Evolutionary conservation across 345 rosid genomes (phyloP), one percentile per base, ranked within the genome.

Genomic region (Dipteronia sinensis): DNA sequence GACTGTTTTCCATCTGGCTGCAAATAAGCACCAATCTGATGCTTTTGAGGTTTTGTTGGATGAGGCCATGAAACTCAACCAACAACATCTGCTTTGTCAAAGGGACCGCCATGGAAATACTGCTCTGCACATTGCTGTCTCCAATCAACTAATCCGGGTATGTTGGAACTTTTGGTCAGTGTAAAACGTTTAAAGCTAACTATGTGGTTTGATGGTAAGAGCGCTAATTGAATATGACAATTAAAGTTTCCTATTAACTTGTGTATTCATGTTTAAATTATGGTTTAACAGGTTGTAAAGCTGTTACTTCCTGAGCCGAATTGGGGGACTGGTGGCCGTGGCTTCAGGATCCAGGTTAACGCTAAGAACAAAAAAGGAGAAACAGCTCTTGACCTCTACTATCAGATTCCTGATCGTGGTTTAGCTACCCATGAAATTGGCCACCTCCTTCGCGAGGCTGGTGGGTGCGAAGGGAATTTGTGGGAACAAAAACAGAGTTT

Each of bases 1-100:
- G 20, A 69, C 75, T 0, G 69, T 65, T 20, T 65, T 77, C 31
- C 80, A 77, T 46, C 75, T 77, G 2, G 80, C 80, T 56, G 31
- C 65, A 17, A 62, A 47, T 2, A 4, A 46, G 9, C 5, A 7
- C 22, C 46, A 47, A 11, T 17, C 11, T 10, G 31, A 53, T 63
- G 69, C 75, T 42, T 70, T 71, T 20, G 31, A 29, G 2, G 68
- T 77, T n/a, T 47, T 77, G 74, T 5, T 70, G 17, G 62, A 47
- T 17, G 75, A 70, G 80, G 29, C 51, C 10, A 15, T 7, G 46
- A 70, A 15, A 42, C 75, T 4, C 8, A 13, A 47, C 6, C 29
- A n/a, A 29, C 34, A 70, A 9, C 49, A 71, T 47, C 64, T 70
- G 12, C 69, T 77, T 15, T 15, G 4, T 44, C 10, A 3, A n/a